Evolutionary conservation across 2,329 filamentous ascomycete species (phyloP).

Genomic region (Cladobotryum mycophilum): DNA sequence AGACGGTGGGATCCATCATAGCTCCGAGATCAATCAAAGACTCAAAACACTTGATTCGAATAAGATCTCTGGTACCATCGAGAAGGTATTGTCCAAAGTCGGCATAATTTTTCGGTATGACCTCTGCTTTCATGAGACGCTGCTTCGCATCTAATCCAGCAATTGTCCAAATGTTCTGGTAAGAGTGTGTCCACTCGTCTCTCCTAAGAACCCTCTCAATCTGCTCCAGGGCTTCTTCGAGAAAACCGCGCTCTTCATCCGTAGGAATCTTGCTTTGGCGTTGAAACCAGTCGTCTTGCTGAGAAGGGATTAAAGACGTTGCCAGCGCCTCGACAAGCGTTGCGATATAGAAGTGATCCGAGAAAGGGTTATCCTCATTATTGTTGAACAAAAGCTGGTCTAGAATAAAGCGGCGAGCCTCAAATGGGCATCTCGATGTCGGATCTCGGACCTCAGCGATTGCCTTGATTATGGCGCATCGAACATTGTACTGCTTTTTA

Average conservation of each 20-base stretch:
- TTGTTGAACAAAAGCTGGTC: slow-evolving; percentile 92
- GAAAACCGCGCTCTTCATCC: slow-evolving; percentile 43
- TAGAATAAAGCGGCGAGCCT: slow-evolving; percentile 76
- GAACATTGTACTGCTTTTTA: slow-evolving; percentile 76
- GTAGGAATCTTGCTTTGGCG: slow-evolving; percentile 39
- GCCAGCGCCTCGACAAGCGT: slow-evolving; percentile 63
- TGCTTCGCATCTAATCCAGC: slow-evolving; percentile 57
- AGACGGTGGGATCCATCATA: slow-evolving; percentile 48
- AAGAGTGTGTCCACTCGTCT: slow-evolving; percentile 63
- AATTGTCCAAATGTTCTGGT: slow-evolving; percentile 61
- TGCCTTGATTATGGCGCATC: slow-evolving; percentile 74
- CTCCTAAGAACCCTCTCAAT: slow-evolving; percentile 61
- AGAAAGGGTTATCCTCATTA: slow-evolving; percentile 82
- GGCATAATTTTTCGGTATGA: slow-evolving; percentile 47
- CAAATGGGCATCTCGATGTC: slow-evolving; percentile 66
- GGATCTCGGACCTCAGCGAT: slow-evolving; percentile 73
- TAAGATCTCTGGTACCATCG: slow-evolving; percentile 55
- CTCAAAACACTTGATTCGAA: slow-evolving; percentile 61
- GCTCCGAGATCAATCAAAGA: slow-evolving; percentile 57
- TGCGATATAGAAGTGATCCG: slow-evolving; percentile 84
- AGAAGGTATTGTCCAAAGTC: slow-evolving; percentile 60
- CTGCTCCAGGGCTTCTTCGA: slow-evolving; percentile 51
- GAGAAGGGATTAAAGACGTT: slow-evolving; percentile 48
- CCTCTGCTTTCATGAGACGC: slow-evolving; percentile 56
- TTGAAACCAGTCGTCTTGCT: slow-evolving; percentile 39